phyloP scores from a whole-genome alignment of 148 eudicot genomes.

The Diospyros lotus region DNA sequence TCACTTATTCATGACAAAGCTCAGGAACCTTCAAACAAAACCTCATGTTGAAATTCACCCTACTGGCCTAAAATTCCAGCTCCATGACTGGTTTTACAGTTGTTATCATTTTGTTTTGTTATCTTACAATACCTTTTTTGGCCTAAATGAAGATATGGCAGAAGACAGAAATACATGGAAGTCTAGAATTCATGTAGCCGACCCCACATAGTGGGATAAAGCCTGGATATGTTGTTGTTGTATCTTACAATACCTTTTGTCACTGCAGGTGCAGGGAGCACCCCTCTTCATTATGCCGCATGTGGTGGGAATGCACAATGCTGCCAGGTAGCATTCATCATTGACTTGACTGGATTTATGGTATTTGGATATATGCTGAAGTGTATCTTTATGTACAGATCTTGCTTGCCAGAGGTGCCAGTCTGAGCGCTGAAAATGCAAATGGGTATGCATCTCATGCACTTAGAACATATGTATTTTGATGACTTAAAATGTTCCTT shows the following conservation, averaged over 20 bases:
- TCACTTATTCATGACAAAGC: too few relatives aligned
- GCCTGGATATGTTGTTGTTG: too few relatives aligned
- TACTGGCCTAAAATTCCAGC: too few relatives aligned
- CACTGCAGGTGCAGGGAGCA: conserved; percentile 82
- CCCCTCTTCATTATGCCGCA: conserved; percentile 93
- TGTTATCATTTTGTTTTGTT: not conserved
- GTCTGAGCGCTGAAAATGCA: conserved; percentile 52
- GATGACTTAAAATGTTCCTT: not conserved
- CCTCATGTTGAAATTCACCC: too few relatives aligned
- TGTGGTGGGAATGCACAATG: conserved; percentile 85
- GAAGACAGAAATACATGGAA: too few relatives aligned
- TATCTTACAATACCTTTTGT: not conserved
- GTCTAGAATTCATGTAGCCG: too few relatives aligned
- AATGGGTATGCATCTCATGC: conserved; percentile 56
- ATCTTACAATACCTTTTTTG: not conserved
- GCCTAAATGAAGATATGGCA: too few relatives aligned
- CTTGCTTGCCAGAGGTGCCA: conserved; percentile 70
- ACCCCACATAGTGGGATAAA: too few relatives aligned
- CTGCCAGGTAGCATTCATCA: conserved; percentile 61
- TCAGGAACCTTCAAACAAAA: too few relatives aligned
- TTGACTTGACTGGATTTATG: not conserved
- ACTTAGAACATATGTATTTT: not conserved
- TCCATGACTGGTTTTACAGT: not conserved
- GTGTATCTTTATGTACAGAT: conserved; percentile 34
- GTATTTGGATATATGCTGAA: conserved; percentile 7